Evolutionary conservation across 768 basidiomycete genomes (phyloP).

Genomic region (Jaapia argillacea): DNA sequence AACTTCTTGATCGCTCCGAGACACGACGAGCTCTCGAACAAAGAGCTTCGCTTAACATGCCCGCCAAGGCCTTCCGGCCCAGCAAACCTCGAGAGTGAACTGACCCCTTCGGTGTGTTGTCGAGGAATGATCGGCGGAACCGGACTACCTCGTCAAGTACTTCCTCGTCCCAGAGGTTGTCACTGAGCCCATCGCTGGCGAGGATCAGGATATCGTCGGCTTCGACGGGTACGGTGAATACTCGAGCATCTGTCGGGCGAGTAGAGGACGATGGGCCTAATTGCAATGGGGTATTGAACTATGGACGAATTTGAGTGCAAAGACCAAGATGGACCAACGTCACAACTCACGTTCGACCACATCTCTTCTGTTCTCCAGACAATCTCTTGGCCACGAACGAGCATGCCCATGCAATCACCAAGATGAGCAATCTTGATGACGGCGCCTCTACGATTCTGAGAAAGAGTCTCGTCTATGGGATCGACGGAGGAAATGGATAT

Average conservation of each 20-base stretch:
- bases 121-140: slow-evolving; percentile 33
- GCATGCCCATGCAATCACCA: slow-evolving; percentile 82
- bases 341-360: slow-evolving; percentile 67
- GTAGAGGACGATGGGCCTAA: slow-evolving; percentile 55
- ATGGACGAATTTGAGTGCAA: slow-evolving; percentile 2
- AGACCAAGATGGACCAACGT: neutral
- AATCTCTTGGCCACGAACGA: slow-evolving; percentile 70
- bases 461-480: slow-evolving; percentile 2
- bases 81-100: slow-evolving; percentile 16
- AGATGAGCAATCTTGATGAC: slow-evolving; percentile 77
- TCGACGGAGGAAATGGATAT: slow-evolving; percentile 1
- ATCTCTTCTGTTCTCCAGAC: slow-evolving; percentile 87
- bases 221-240: slow-evolving; percentile 59
- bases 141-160: slow-evolving; percentile 71
- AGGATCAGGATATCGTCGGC: slow-evolving; percentile 73
- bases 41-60: slow-evolving; percentile 69
- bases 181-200: slow-evolving; percentile 72
- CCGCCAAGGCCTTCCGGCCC: slow-evolving; percentile 46
- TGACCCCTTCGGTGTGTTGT: neutral
- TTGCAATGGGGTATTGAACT: slow-evolving; percentile 59
- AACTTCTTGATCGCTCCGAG: slow-evolving; percentile 39
- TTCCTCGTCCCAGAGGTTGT: slow-evolving; percentile 86
- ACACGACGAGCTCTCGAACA: slow-evolving; percentile 70
- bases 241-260: slow-evolving; percentile 56
- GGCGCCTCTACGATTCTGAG: too few species aligned